Evolutionary conservation across 371 early-diverging fungal species (phyloP), one percentile per base, ranked within the genome.

Genomic region (Lichtheimia ramosa): DNA sequence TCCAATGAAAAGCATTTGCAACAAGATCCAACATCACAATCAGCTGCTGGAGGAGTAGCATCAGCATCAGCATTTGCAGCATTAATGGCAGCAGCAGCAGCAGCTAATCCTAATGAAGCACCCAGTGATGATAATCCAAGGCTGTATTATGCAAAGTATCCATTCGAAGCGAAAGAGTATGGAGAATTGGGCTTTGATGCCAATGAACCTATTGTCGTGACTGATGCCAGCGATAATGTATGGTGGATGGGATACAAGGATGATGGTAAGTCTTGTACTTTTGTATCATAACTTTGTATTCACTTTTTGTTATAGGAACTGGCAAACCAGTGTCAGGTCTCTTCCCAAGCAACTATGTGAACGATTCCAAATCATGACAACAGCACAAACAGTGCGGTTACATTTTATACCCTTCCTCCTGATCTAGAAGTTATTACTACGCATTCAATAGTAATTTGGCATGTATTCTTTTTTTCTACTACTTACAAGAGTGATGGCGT

Each of bases 161-260:
- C 87, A 4, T 92, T 92, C 63, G 82, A 84, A 53, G 87, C 91
- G 23, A 84, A 88, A 25, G 91, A 92, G 53, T 83, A 79, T 43
- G 91, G 91, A 5, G 92, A 92, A 67, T 69, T 92, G 12, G 87
- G 85, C 0, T 88, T 92, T 73, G 69, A 75, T 34, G 81, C 85
- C 1, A 82, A 85, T 51, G 88, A 85, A 49, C 75, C 82, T 0
- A 84, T 92, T 62, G 75, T 90, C 64, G 92, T 91, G 3, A 86
- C 89, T 5, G 92, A 92, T 72, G 84, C 79, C 54, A 89, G 82
- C 58, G 90, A 92, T 65, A 88, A 86, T 70, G 83, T 91, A 15
- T 92, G 92, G 92, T 92, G 92, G 92, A 86, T 91, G 87, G 92
- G 92, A 6, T 84, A 86, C 24, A 83, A 84, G 67, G 84, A 87